These are phyloP conservation scores for Pichia sp. DNA, from an alignment of 1,139 yeast species.

Conservation along the genomic window DNA sequence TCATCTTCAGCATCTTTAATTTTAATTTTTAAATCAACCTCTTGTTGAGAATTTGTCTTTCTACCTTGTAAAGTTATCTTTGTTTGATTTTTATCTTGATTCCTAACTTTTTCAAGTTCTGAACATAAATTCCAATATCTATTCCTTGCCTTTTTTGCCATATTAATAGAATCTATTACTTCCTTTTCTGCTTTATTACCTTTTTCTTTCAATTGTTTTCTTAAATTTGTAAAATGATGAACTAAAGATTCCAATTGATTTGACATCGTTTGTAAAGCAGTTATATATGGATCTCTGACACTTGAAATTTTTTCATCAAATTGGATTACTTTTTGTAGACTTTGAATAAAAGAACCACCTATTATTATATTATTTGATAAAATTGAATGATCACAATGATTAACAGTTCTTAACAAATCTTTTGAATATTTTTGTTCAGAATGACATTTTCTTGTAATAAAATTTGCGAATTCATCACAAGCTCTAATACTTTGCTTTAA, in stretches of 20 bases:
- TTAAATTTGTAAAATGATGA: slow-evolving; percentile 57
- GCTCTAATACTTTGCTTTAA: slow-evolving; percentile 75
- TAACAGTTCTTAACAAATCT: slow-evolving; percentile 63
- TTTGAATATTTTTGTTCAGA: slow-evolving; percentile 75
- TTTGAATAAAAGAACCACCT: slow-evolving; percentile 62
- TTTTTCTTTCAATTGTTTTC: slow-evolving; percentile 77
- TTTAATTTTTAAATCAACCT: slow-evolving; percentile 78
- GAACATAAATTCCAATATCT: slow-evolving; percentile 78
- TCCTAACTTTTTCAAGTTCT: slow-evolving; percentile 77
- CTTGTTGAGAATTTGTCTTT: slow-evolving; percentile 81
- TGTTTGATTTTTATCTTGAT: slow-evolving; percentile 74
- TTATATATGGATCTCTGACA: slow-evolving; percentile 72
- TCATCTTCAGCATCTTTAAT: slow-evolving; percentile 83
- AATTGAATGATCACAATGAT: slow-evolving; percentile 39
- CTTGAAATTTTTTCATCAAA: slow-evolving; percentile 66
- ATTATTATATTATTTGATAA: slow-evolving; percentile 41
- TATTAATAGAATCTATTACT: slow-evolving; percentile 69
- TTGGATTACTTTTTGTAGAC: slow-evolving; percentile 63
- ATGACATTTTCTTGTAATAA: slow-evolving; percentile 69
- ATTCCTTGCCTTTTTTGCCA: slow-evolving; percentile 83
- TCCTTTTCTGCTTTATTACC: slow-evolving; percentile 78
- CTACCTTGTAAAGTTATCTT: slow-evolving; percentile 72
- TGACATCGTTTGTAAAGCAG: slow-evolving; percentile 76
- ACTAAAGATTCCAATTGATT: slow-evolving; percentile 78
- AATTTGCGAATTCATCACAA: slow-evolving; percentile 79